These are phyloP conservation scores for Periconia macrospinosa DNA, from an alignment of 2,329 filamentous ascomycete genomes.

Conservation along the genomic window DNA sequence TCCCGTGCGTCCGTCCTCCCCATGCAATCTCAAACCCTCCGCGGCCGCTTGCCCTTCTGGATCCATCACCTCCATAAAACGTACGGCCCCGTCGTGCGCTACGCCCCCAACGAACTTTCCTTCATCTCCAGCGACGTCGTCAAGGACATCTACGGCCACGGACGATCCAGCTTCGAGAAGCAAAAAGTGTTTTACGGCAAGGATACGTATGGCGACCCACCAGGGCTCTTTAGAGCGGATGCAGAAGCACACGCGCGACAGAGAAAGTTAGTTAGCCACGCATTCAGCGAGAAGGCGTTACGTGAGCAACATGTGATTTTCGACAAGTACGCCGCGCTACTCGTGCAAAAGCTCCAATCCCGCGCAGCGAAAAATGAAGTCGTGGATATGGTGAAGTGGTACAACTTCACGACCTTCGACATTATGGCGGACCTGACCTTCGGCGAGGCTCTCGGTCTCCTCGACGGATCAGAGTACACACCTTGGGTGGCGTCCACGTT, in stretches of 20 bases:
- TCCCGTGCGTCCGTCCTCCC: conserved; percentile 27
- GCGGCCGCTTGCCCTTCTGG: conserved; percentile 21
- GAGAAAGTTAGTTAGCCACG: conserved; percentile 39
- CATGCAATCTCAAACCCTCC: conserved; percentile 19
- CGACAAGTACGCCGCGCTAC: not conserved
- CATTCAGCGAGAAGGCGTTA: conserved; percentile 43
- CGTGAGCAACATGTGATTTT: conserved; percentile 40
- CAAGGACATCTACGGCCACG: conserved; percentile 46
- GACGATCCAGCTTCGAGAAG: conserved; percentile 31
- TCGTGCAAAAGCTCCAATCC: too few relatives aligned
- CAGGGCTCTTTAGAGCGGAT: conserved; percentile 30
- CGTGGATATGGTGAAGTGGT: conserved; percentile 27
- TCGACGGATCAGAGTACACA: conserved; percentile 18
- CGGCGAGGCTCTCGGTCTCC: conserved; percentile 26
- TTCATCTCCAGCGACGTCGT: conserved; percentile 40
- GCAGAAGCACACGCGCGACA: conserved; percentile 38
- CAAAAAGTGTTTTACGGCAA: conserved; percentile 35
- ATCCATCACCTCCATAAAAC: conserved; percentile 34
- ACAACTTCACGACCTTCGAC: conserved; percentile 25
- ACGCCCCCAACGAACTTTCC: conserved; percentile 42
- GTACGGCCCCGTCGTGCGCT: conserved; percentile 44
- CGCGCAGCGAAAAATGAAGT: not conserved
- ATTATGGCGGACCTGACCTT: conserved; percentile 35
- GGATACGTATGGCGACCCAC: conserved; percentile 28
- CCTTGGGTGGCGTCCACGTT: conserved; percentile 35